These are phyloP conservation scores for Epithele typhae DNA, from an alignment of 768 basidiomycete species.

Conservation along the genomic window DNA sequence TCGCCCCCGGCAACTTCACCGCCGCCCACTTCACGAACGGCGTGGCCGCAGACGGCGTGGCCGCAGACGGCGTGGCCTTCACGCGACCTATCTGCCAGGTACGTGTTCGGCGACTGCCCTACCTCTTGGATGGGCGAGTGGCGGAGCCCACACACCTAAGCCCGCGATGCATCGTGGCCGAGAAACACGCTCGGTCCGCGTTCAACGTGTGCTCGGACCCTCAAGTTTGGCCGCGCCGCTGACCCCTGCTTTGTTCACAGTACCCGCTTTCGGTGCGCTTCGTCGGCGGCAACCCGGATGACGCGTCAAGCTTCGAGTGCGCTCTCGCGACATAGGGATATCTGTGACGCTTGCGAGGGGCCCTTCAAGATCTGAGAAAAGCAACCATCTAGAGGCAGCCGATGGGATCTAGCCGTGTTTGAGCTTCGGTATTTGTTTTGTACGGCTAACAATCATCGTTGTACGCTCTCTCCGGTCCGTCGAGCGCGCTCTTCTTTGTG, in stretches of 20 bases:
- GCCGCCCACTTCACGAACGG: slow-evolving; percentile 19
- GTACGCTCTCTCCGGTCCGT: no score
- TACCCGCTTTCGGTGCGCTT: slow-evolving; percentile 5
- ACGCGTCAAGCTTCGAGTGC: slow-evolving; percentile 1
- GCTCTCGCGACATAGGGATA: background rate
- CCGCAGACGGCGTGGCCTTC: slow-evolving; percentile 15
- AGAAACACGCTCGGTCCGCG: background rate
- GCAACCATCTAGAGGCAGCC: no score
- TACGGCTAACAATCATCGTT: no score
- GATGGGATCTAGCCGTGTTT: no score
- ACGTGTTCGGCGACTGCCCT: background rate
- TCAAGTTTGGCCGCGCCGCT: background rate
- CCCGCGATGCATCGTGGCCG: no score
- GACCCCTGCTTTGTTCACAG: background rate
- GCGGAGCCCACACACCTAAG: no score
- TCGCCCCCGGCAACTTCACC: slow-evolving; percentile 21
- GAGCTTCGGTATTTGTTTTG: no score
- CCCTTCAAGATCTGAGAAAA: no score
- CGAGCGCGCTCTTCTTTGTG: no score
- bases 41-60: slow-evolving; percentile 3
- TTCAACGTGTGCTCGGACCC: background rate
- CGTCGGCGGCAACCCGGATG: slow-evolving; percentile 2
- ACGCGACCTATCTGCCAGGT: slow-evolving; percentile 21
- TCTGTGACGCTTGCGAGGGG: no score
- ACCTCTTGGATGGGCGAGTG: no score